Conservation (phyloP, 768 basidiomycete species). For the Arthromyces matolae region DNA sequence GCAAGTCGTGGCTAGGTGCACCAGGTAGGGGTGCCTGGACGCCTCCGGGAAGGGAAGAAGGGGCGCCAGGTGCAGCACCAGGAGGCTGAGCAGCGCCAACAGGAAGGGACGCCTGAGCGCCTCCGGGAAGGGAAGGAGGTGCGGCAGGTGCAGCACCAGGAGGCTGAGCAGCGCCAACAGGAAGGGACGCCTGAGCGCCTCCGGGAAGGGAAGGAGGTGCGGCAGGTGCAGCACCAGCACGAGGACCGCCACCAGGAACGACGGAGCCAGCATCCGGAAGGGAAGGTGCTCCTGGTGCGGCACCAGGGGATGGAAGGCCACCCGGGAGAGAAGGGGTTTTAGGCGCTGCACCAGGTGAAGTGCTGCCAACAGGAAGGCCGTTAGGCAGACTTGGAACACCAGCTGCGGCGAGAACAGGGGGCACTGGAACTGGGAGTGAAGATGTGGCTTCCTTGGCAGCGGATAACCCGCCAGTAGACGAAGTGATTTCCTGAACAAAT, state of each 20-base stretch:
- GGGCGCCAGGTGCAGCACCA: background rate
- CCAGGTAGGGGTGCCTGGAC: background rate
- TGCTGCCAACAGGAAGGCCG: no score
- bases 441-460: no score
- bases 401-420: background rate
- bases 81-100: background rate
- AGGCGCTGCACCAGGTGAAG: background rate
- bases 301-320: no score
- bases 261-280: no score
- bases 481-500: no score
- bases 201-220: background rate
- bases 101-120: background rate
- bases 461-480: no score
- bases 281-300: no score
- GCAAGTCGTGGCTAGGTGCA: background rate
- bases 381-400: no score
- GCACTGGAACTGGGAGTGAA: no score
- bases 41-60: slow-evolving; percentile 3
- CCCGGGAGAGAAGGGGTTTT: background rate
- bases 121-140: slow-evolving; percentile 4
- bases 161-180: background rate
- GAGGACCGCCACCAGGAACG: background rate
- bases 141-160: slow-evolving; percentile 5
- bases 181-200: background rate
- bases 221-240: background rate